A percentile compares a stretch with the other conserved stretches of the same genome.
These are phyloP conservation scores for Metschnikowia bowlesiae DNA, from an alignment of 805 yeast genomes.

Conservation along the genomic window DNA sequence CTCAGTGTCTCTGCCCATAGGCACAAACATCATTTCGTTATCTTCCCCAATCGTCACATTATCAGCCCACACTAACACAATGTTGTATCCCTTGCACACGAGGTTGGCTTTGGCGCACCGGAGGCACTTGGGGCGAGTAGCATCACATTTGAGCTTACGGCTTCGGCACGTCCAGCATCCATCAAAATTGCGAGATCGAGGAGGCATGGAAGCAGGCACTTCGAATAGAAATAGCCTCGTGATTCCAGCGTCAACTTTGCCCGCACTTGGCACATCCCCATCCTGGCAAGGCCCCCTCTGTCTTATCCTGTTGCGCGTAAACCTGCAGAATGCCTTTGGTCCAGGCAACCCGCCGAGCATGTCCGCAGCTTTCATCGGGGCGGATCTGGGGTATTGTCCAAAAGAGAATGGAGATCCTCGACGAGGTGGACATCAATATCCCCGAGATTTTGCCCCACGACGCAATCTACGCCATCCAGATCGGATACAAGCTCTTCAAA, in stretches of 20 bases:
- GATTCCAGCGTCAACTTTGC: not conserved
- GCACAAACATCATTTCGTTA: constrained; percentile 18
- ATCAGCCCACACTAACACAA: constrained; percentile 45
- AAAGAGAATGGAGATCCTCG: constrained; percentile 7
- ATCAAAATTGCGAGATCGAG: constrained; percentile 33
- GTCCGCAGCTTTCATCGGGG: not conserved
- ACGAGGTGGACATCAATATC: constrained; percentile 40
- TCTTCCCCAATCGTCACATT: constrained; percentile 29
- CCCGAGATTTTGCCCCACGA: constrained; percentile 62
- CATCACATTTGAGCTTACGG: constrained; percentile 53
- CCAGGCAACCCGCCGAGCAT: not conserved
- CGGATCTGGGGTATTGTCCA: not conserved
- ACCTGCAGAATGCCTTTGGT: not conserved
- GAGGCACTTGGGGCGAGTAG: constrained; percentile 40
- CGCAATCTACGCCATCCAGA: constrained; percentile 62
- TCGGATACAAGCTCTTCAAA: constrained; percentile 60
- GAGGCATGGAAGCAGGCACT: constrained; percentile 10
- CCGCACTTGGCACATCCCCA: not conserved
- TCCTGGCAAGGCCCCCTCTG: not conserved
- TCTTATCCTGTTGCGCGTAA: constrained; percentile 1
- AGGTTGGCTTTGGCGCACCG: constrained; percentile 44
- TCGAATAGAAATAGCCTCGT: not conserved
- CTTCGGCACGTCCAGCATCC: constrained; percentile 57
- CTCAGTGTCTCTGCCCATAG: constrained; percentile 16
- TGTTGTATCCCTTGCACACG: constrained; percentile 47